Base-by-base conservation (phyloP, 2,329 filamentous ascomycete genomes). In the Fusarium sp. region DNA sequence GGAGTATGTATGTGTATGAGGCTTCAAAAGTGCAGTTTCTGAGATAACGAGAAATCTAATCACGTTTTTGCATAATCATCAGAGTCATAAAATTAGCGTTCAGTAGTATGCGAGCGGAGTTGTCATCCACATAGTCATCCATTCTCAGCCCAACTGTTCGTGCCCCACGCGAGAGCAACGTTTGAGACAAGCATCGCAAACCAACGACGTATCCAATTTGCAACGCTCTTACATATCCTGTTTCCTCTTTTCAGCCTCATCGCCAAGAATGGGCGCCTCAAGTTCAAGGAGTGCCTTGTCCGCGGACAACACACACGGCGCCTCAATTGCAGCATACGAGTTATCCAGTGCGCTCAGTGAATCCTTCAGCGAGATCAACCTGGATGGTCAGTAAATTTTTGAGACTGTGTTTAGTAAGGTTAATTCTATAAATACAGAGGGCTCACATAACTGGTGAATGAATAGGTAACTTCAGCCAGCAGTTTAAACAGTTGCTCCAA, bases 401-500 rank as follows among this genome's bases (percentile, higher is more conserved):
- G 9, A 36, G 17, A 17, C 4, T n/a, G 28, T n/a, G 15, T 34
- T n/a, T 15, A 9, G 32, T n/a, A 7, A 17, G 17, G 6, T 36
- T 10, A 10, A 36, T n/a, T n/a, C 17, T 17, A n/a, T 6, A 36
- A n/a, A 9, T 9, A 17, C 34, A 19, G 8, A n/a, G n/a, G 17
- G 19, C 17, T 36, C 19, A 36, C 17, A 36, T 17, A 17, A 2
- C n/a, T 36, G 34, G 17, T 17, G 10, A 36, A 36, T 36, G 6
- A 36, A 2, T 28, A 71, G 70, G 60, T 8, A 61, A 48, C 43
- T 20, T 69, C 24, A 56, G 39, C 17, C 45, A 46, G 15, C 60
- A 65, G 34, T 50, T 72, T 24, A 54, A 48, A 11, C 48, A 66
- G 38, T 21, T 72, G 20, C 46, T 72, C 28, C 56, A 64, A 32